Base-by-base conservation (phyloP, 768 basidiomycete genomes). In the Zangia roseola region DNA sequence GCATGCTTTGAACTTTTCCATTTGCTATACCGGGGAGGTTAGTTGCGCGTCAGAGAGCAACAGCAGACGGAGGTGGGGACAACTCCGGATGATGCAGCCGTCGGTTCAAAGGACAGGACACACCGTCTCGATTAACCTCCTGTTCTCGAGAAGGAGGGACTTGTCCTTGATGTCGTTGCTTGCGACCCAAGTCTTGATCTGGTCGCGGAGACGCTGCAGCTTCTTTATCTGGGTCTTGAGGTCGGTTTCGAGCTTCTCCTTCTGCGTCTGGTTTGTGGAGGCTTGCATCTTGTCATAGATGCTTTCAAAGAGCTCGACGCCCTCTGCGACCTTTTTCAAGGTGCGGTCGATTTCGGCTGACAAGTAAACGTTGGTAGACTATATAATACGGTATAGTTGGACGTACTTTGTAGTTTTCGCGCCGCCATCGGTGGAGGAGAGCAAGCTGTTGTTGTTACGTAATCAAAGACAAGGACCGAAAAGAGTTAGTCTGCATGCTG, bases 1-100 rank as follows among this genome's bases (percentile, higher is more conserved):
- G 73, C 94, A 94, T 20, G 95, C 95, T 64, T 99, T 99, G 83
- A 99, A 99, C 67, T 93, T 94, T 76, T 99, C 97, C 97, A 99
- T 99, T 98, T 98, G 97, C 97, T 98, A 70, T 48, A 52, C 50
- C 48, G 50, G 38, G 14, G 17, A 30, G 33, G 58, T 52, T 40
- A 50, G 52, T 33, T 9, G 23, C 9, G 28, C 7, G 34, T 49
- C 17, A 19, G 43, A 49, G 23, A 52, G 50, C 36, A 16, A 57
- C 45, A 47, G 41, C 50, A 62, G 45, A 56, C 26, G 31, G 46
- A 31, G 37, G 50, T 35, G 24, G 30, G 24, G 34, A 34, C 38
- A 25, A 33, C 24, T 33, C 37, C 55, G 31, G 31, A 31, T 31
- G 31, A 31, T 31, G 31, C 8, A 31, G 31, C 31, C 14, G 16